Percentiles rank a stretch among this genome's conserved stretches.
Evolutionary conservation across 345 rosid genomes (phyloP).

Genomic region (Bretschneidera sinensis): DNA sequence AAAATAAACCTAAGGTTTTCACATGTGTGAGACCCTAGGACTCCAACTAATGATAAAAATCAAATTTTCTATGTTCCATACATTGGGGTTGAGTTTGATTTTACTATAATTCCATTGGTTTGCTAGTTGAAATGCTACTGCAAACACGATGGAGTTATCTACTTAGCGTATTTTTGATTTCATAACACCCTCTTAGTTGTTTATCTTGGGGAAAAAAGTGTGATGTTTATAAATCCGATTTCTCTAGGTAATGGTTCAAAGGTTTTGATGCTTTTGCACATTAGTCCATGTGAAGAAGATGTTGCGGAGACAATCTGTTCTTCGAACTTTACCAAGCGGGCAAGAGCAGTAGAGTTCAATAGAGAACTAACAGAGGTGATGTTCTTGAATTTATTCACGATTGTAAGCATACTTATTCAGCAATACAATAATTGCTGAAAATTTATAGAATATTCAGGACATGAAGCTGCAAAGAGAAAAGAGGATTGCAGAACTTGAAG

Average conservation of each 20-base stretch:
- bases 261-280: slow-evolving; percentile 86
- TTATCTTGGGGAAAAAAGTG: neutral
- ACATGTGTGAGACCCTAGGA: too few species aligned
- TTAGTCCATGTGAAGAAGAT: slow-evolving; percentile 76
- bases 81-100: too few species aligned
- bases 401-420: neutral
- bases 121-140: too few species aligned
- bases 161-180: neutral
- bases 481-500: slow-evolving; percentile 52
- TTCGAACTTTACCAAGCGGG: slow-evolving; percentile 75
- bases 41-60: too few species aligned
- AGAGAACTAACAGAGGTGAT: slow-evolving; percentile 59
- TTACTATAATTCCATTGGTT: too few species aligned
- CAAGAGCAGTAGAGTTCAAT: slow-evolving; percentile 63
- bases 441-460: slow-evolving; percentile 36
- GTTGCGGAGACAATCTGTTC: slow-evolving; percentile 81
- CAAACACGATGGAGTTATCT: too few species aligned
- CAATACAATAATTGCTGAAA: slow-evolving; percentile 10
- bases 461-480: slow-evolving; percentile 48
- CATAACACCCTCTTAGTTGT: neutral
- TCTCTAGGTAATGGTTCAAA: slow-evolving; percentile 65
- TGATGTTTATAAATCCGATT: slow-evolving; percentile 13
- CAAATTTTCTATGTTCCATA: too few species aligned
- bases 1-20: too few species aligned
- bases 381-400: neutral